Evolutionary conservation across 768 basidiomycete genomes (phyloP).

Genomic region (Myochromella boudieri): DNA sequence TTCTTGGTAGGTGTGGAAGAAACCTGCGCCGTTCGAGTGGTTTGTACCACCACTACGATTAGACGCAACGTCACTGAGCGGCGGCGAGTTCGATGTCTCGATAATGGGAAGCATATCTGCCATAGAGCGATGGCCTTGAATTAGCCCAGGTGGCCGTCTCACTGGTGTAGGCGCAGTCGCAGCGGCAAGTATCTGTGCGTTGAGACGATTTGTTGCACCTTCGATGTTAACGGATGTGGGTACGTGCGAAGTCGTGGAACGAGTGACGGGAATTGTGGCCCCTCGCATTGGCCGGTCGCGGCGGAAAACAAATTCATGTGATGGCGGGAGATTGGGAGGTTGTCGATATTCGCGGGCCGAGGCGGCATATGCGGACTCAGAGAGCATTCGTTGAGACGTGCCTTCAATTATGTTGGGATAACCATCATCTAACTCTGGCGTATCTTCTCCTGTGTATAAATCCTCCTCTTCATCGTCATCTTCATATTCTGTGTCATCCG

Average conservation of each 20-base stretch:
- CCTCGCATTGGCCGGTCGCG: slow-evolving; percentile 30
- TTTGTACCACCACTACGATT: slow-evolving; percentile 52
- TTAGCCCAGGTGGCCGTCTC: slow-evolving; percentile 40
- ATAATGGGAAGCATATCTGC: slow-evolving; percentile 59
- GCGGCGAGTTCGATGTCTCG: slow-evolving; percentile 58
- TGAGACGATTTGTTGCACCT: slow-evolving; percentile 33
- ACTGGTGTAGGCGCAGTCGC: slow-evolving; percentile 31
- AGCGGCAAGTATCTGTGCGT: slow-evolving; percentile 34
- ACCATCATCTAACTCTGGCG: slow-evolving; percentile 42
- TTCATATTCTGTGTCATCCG: slow-evolving; percentile 68
- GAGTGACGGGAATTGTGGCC: slow-evolving; percentile 20
- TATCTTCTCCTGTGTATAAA: slow-evolving; percentile 46
- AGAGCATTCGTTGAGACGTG: slow-evolving; percentile 26
- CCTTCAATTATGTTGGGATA: slow-evolving; percentile 18
- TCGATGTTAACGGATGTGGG: slow-evolving; percentile 33
- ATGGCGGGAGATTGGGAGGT: slow-evolving; percentile 26
- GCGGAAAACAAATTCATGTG: slow-evolving; percentile 34
- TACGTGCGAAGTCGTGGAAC: slow-evolving; percentile 13
- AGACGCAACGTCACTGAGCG: slow-evolving; percentile 60
- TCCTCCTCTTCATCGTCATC: slow-evolving; percentile 59
- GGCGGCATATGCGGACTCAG: slow-evolving; percentile 23
- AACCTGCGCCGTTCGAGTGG: slow-evolving; percentile 52
- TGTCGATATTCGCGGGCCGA: slow-evolving; percentile 19
- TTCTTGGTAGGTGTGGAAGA: slow-evolving; percentile 63
- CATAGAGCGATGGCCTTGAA: slow-evolving; percentile 29